Evolutionary conservation across 495 filamentous ascomycete species (phyloP), one percentile per base, ranked within the genome.

Genomic region (Penicillium paradoxum): DNA sequence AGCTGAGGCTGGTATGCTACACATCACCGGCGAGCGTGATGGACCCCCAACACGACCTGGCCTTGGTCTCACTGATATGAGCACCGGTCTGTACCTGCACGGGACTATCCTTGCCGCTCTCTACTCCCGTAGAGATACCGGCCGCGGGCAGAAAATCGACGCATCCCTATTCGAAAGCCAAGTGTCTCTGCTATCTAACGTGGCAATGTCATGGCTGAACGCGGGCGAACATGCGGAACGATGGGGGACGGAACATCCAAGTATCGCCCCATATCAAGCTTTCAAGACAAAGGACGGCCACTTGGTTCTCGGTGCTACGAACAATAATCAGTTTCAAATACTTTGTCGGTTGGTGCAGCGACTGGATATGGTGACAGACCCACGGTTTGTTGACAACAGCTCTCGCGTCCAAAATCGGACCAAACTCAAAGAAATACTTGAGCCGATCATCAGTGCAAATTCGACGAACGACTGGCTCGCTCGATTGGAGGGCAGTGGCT

Each of bases 191-290:
- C 71, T 96, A 21, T 78, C 86, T 3, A 96, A 96, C 66, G 88
- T 96, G 46, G 91, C 86, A 4, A 91, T 86, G 68, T 91, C 88
- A 32, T 86, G 80, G 56, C 69, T 96, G 39, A 87, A 95, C 36
- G 87, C 82, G 53, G 87, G 87, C 4, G 79, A 80, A 38, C 87
- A 93, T 62, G 75, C 77, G 0, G 86, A 90, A 0, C 77, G 91
- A 30, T 93, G 89, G 88, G 91, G 91, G 1, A 96, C 91, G 8
- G 89, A 85, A 24, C 91, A 96, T 76, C 85, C 89, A 22, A 91
- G 86, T 0, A 93, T 96, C 57, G 91, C 96, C 0, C 91, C 91
- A 0, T 96, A 96, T 62, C 77, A 84, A 58, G 83, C 84, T 0
- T 96, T 95, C 70, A 82, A 84, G 53, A 96, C 91, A 8, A 75